phyloP scores from a whole-genome alignment of 768 basidiomycete genomes.

The Boletus patriciae region DNA sequence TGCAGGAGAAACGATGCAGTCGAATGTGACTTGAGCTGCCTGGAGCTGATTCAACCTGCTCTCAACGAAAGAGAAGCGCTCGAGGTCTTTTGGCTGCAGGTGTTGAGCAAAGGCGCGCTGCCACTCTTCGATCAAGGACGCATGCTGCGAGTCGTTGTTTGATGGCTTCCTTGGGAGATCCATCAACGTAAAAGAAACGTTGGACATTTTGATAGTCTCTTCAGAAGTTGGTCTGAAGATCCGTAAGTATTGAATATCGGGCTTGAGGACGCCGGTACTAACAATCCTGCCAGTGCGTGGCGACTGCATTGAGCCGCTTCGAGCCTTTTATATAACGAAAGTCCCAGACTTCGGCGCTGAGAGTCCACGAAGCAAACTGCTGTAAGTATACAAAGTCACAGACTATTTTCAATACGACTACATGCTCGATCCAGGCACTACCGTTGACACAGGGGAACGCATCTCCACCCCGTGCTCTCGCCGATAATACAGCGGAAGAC shows the following conservation, averaged over 20 bases:
- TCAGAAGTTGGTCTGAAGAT: no score
- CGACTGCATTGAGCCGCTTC: no score
- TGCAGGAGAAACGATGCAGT: slow-evolving; percentile 8
- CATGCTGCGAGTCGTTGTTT: not conserved
- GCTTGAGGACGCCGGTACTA: no score
- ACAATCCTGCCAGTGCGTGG: no score
- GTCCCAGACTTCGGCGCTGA: no score
- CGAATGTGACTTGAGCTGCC: not conserved
- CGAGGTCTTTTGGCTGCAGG: slow-evolving; percentile 2
- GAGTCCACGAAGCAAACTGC: no score
- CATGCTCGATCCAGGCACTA: not conserved
- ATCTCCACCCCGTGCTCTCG: slow-evolving; percentile 30
- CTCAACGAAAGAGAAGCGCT: slow-evolving; percentile 4
- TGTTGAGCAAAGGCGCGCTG: not conserved
- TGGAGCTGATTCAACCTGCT: not conserved
- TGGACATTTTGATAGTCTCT: not conserved
- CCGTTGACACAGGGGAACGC: slow-evolving; percentile 23
- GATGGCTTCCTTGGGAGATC: not conserved
- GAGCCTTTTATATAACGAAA: no score
- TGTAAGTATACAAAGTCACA: not conserved
- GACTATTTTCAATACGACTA: not conserved
- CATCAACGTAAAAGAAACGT: slow-evolving; percentile 1
- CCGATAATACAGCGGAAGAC: slow-evolving; percentile 28
- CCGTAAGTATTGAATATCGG: no score
- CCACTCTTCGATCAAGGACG: slow-evolving; percentile 4